These are phyloP conservation scores for Neoconidiobolus thromboides DNA, from an alignment of 371 early-diverging fungal species.

Conservation along the genomic window DNA sequence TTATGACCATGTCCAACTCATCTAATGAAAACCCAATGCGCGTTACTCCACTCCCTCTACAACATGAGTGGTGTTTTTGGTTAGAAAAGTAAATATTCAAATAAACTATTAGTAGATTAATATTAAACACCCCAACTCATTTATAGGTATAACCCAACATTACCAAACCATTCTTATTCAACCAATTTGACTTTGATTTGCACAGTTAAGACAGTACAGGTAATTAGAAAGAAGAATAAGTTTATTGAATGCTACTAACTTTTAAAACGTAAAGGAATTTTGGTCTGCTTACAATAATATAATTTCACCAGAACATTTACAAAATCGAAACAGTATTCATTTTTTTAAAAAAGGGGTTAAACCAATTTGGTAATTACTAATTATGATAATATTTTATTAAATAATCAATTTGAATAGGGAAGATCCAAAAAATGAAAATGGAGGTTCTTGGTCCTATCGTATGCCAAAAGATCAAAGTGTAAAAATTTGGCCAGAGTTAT, in stretches of 20 bases:
- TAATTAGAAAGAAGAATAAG: slow-evolving; percentile 14
- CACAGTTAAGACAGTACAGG: slow-evolving; percentile 38
- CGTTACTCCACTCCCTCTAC: slow-evolving; percentile 16
- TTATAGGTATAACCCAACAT: slow-evolving; percentile 26
- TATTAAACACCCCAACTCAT: too few relatives aligned
- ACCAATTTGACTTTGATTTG: slow-evolving; percentile 31
- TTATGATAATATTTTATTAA: slow-evolving; percentile 21
- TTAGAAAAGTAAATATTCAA: slow-evolving; percentile 31
- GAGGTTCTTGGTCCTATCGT: slow-evolving; percentile 51
- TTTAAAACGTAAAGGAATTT: slow-evolving; percentile 4
- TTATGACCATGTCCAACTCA: neutral
- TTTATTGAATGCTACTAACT: neutral
- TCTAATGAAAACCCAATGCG: neutral
- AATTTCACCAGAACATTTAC: slow-evolving; percentile 9
- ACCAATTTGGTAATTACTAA: slow-evolving; percentile 20
- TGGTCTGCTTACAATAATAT: slow-evolving; percentile 12
- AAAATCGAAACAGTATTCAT: slow-evolving; percentile 8
- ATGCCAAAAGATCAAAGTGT: slow-evolving; percentile 30
- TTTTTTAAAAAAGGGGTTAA: slow-evolving; percentile 9
- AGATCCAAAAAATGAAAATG: slow-evolving; percentile 52
- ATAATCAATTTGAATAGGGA: slow-evolving; percentile 38
- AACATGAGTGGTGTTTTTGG: slow-evolving; percentile 41
- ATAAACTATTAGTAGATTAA: slow-evolving; percentile 8
- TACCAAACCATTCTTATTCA: slow-evolving; percentile 30
- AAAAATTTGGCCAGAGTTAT: slow-evolving; percentile 29